Conservation (phyloP, 768 basidiomycete species). For the Trametes elegans region DNA sequence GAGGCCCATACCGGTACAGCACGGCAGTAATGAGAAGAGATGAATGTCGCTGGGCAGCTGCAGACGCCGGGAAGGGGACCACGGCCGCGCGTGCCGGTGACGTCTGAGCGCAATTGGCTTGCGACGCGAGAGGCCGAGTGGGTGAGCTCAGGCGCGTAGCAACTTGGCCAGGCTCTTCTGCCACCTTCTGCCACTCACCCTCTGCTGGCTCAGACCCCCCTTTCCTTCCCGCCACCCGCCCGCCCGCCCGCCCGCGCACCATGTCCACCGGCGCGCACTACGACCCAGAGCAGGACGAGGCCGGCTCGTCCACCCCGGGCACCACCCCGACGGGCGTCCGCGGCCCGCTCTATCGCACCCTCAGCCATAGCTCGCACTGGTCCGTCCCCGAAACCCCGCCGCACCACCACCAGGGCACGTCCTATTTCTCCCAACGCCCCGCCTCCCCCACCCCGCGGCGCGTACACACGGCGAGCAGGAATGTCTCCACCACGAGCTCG, state of each 20-base stretch:
- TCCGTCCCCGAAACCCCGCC: slow-evolving; percentile 54
- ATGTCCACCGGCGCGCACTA: slow-evolving; percentile 16
- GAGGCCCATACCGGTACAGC: too few species aligned
- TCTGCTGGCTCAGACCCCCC: slow-evolving; percentile 19
- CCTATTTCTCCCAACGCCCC: slow-evolving; percentile 51
- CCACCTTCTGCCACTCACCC: slow-evolving; percentile 7
- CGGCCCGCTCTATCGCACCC: slow-evolving; percentile 26
- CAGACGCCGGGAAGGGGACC: background rate
- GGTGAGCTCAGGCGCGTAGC: background rate
- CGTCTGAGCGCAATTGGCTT: slow-evolving; percentile 1
- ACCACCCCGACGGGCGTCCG: slow-evolving; percentile 20
- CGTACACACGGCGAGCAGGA: slow-evolving; percentile 43
- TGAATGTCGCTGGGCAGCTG: too few species aligned
- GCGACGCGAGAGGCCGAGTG: background rate
- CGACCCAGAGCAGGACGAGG: slow-evolving; percentile 17
- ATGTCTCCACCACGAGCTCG: slow-evolving; percentile 48
- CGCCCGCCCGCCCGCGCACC: background rate
- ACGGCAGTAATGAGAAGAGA: too few species aligned
- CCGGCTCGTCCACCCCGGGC: slow-evolving; percentile 10
- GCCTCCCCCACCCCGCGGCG: slow-evolving; percentile 47
- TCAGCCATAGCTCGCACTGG: slow-evolving; percentile 58
- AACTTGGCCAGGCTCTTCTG: slow-evolving; percentile 8
- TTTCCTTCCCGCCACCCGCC: background rate
- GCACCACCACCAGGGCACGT: slow-evolving; percentile 69
- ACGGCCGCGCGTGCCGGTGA: slow-evolving; percentile 7